Conservation (phyloP, 1,284 basidiomycete genomes). For the Ustilago hordei region DNA sequence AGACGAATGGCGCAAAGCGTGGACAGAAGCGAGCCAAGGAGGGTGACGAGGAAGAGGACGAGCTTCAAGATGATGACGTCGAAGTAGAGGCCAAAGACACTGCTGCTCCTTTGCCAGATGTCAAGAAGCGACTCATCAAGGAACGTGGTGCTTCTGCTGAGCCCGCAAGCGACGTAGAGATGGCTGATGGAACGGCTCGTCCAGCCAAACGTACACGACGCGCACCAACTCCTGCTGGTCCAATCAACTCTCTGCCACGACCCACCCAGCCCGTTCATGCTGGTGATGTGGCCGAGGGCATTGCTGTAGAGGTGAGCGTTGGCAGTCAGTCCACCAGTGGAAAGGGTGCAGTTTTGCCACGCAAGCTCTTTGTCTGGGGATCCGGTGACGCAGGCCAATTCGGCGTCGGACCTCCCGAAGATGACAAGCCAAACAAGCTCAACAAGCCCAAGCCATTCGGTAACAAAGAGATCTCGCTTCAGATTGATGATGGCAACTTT, state of each 20-base stretch:
- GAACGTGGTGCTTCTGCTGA: slow-evolving; percentile 32
- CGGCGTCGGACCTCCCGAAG: slow-evolving; percentile 63
- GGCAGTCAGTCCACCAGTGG: slow-evolving; percentile 22
- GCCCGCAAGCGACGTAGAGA: slow-evolving; percentile 31
- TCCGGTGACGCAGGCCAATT: slow-evolving; percentile 68
- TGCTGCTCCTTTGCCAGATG: slow-evolving; percentile 35
- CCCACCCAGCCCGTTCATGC: slow-evolving; percentile 41
- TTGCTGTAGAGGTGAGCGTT: slow-evolving; percentile 35
- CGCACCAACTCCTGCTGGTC: slow-evolving; percentile 47
- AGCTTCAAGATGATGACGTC: slow-evolving; percentile 35
- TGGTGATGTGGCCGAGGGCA: slow-evolving; percentile 34
- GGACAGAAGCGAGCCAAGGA: slow-evolving; percentile 46
- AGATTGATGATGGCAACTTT: slow-evolving; percentile 58
- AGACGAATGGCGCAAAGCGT: slow-evolving; percentile 26
- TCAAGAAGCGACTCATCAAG: slow-evolving; percentile 34
- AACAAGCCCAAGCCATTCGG: slow-evolving; percentile 62
- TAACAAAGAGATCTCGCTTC: slow-evolving; percentile 56
- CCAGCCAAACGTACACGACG: slow-evolving; percentile 39
- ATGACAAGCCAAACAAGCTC: slow-evolving; percentile 67
- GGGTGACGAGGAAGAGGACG: slow-evolving; percentile 41
- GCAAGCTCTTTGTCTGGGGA: slow-evolving; percentile 68
- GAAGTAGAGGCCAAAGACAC: slow-evolving; percentile 24
- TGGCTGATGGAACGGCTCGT: slow-evolving; percentile 36
- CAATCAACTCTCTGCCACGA: slow-evolving; percentile 47
- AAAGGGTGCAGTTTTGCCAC: slow-evolving; percentile 47